These are phyloP conservation scores for Lachancea mirantina DNA, from an alignment of 805 yeast genomes.

Conservation along the genomic window DNA sequence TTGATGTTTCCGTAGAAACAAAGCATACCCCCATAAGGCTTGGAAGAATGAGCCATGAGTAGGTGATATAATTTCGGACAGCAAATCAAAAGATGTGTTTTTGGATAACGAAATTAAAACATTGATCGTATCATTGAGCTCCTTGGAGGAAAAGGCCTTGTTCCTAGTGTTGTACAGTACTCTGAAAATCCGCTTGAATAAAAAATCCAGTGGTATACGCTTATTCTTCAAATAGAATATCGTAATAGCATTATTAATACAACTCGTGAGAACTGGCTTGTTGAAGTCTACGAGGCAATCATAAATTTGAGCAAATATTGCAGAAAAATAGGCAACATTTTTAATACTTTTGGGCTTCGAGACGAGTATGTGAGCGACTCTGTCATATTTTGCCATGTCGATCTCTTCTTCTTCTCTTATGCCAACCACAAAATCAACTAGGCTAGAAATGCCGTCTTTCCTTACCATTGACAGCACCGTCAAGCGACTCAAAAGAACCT, in stretches of 20 bases:
- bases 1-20: constrained; percentile 30
- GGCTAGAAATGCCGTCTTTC: constrained; percentile 61
- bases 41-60: constrained; percentile 23
- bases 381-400: constrained; percentile 56
- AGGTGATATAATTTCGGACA: constrained; percentile 25
- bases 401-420: constrained; percentile 60
- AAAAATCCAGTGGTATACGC: constrained; percentile 49
- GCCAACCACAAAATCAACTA: constrained; percentile 73
- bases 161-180: constrained; percentile 29
- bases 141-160: constrained; percentile 38
- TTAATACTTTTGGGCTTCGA: constrained; percentile 50
- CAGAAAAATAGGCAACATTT: constrained; percentile 45
- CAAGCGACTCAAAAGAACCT: constrained; percentile 42
- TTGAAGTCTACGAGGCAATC: constrained; percentile 51
- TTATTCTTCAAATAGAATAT: constrained; percentile 44
- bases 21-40: constrained; percentile 33
- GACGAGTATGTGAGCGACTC: constrained; percentile 58
- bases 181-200: constrained; percentile 45
- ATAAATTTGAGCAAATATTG: constrained; percentile 59
- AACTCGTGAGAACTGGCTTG: constrained; percentile 51
- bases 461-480: constrained; percentile 50
- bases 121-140: constrained; percentile 55
- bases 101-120: constrained; percentile 58
- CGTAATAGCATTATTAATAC: constrained; percentile 49
- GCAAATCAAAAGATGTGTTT: constrained; percentile 33